Base-by-base conservation (phyloP, 2,329 filamentous ascomycete genomes). In the Phialocephala sp. region DNA sequence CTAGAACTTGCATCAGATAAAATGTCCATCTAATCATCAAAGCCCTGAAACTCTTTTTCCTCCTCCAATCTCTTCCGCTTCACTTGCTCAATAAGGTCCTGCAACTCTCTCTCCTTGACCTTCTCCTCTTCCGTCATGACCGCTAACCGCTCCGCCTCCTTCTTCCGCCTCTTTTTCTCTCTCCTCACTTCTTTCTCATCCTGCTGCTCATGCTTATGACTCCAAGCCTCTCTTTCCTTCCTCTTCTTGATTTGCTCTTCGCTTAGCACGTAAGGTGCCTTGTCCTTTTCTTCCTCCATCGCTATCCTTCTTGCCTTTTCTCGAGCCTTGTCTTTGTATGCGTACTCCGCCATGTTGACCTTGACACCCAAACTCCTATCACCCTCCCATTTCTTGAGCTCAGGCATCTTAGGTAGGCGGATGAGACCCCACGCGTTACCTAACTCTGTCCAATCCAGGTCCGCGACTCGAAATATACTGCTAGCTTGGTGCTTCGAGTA, bases 351-450 rank as follows among this genome's bases (percentile, higher is more conserved):
- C 84, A 91, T 89, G 76, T 93, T 87, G 12, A 93, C 80, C 1
- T 84, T 84, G 1, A 89, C 77, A 1, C 87, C 87, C 0, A 91
- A 80, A 24, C 80, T 84, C 68, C 85, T 84, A 75, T 92, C 90
- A 4, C 90, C 90, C 14, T 87, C 84, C 82, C 91, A 94, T 0
- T 83, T 85, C 73, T 89, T 90, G 61, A 92, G 80, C 77, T 99
- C 95, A 0, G 95, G 94, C 95, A 99, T 99, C 76, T 91, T 93
- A 4, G 95, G 95, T 69, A 98, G 84, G 59, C 89, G 89, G 1
- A 97, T 82, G 0, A 99, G 83, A 1, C 92, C 95, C 92, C 94
- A 99, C 0, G 90, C 91, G 62, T 87, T 83, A 0, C 89, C 94
- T 0, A 95, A 83, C 61, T 93, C 90, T 5, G 85, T 80, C 95